Conservation (phyloP, 176 grass and related monocot species). For the sorghum (Sorghum bicolor) region Sorghum_bicolor_NCBIv3 NC_012872.2:73074501-73075000, state of each 20-base stretch:
- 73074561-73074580: constrained; percentile 81
- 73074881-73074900: constrained; percentile 69
- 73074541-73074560: constrained; percentile 37
- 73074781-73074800: constrained; percentile 59
- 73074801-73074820: constrained; percentile 93
- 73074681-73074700: constrained; percentile 33
- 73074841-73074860: constrained; percentile 57
- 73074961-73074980: constrained; percentile 70
- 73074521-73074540: constrained; percentile 57
- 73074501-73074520: constrained; percentile 72
- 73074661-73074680: constrained; percentile 62
- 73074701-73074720: constrained; percentile 77
- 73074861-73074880: constrained; percentile 73
- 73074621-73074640: constrained; percentile 50
- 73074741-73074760: constrained; percentile 80
- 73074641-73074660: constrained; percentile 81
- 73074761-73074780: constrained; percentile 59
- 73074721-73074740: constrained; percentile 85
- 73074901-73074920: constrained; percentile 46
- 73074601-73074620: constrained; percentile 78
- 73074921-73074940: constrained; percentile 80
- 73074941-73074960: constrained; percentile 68
- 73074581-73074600: constrained; percentile 91
- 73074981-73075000: not conserved
- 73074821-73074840: constrained; percentile 78